phyloP scores from a whole-genome alignment of 1,139 yeast genomes.

The Debaryomycetaceae sp. region DNA sequence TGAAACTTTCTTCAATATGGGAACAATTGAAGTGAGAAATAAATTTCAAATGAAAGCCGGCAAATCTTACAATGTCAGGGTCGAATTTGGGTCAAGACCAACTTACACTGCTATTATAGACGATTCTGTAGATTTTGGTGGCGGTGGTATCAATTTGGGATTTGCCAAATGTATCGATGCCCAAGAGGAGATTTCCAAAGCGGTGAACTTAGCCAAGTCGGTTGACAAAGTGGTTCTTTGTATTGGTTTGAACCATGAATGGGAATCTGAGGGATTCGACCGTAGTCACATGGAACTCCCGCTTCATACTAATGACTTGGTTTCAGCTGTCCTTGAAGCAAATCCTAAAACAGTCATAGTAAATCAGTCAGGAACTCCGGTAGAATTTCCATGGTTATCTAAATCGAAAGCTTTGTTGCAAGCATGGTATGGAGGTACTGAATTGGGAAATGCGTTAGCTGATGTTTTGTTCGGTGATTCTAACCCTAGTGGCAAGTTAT shows the following conservation, averaged over 20 bases:
- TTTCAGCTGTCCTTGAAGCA: constrained; percentile 43
- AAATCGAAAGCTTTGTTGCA: constrained; percentile 49
- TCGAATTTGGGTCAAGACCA: constrained; percentile 52
- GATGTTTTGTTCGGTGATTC: constrained; percentile 24
- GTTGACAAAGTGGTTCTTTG: constrained; percentile 41
- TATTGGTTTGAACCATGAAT: constrained; percentile 35
- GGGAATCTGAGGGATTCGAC: constrained; percentile 36
- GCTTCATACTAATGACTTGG: constrained; percentile 44
- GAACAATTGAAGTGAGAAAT: constrained; percentile 49
- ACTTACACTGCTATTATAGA: constrained; percentile 29
- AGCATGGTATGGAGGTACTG: constrained; percentile 41
- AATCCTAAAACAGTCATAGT: constrained; percentile 54
- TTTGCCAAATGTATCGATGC: constrained; percentile 14
- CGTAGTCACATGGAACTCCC: constrained; percentile 39
- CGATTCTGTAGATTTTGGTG: constrained; percentile 14
- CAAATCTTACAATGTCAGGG: constrained; percentile 36
- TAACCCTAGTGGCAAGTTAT: constrained; percentile 28
- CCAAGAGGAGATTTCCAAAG: constrained; percentile 37
- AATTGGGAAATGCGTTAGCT: constrained; percentile 22
- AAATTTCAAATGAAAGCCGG: constrained; percentile 37
- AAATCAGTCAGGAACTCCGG: constrained; percentile 65
- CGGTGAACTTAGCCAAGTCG: constrained; percentile 15
- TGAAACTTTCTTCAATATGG: constrained; percentile 40
- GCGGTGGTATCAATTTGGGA: constrained; percentile 32
- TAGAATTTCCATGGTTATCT: constrained; percentile 55